phyloP scores from a whole-genome alignment of 768 basidiomycete genomes.

The Wakefieldia striispora region DNA sequence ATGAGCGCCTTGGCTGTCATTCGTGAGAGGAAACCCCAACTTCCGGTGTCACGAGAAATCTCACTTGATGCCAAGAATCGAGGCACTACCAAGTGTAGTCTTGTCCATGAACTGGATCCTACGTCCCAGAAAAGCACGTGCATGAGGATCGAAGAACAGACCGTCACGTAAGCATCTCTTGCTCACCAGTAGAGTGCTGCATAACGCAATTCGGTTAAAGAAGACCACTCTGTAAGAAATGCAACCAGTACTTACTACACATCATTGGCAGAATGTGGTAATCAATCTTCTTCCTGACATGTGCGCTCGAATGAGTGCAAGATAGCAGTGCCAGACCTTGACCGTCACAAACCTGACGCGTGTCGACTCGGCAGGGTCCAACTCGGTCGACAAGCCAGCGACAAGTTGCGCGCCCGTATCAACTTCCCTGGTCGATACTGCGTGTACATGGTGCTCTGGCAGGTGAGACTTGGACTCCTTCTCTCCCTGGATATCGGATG shows the following conservation, averaged over 20 bases:
- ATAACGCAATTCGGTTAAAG: neutral
- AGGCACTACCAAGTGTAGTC: constrained; percentile 62
- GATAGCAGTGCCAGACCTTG: no score
- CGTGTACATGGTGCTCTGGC: constrained; percentile 19
- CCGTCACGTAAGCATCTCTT: neutral
- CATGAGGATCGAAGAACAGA: neutral
- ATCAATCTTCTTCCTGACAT: constrained; percentile 58
- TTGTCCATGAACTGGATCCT: constrained; percentile 84
- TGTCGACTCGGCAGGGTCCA: constrained; percentile 52
- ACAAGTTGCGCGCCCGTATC: constrained; percentile 63
- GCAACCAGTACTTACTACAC: constrained; percentile 51
- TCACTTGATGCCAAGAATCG: constrained; percentile 70
- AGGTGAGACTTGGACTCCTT: neutral
- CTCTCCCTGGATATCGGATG: constrained; percentile 11
- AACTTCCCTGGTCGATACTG: constrained; percentile 43
- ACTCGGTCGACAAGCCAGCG: constrained; percentile 38
- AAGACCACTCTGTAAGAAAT: neutral
- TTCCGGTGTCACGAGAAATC: constrained; percentile 9
- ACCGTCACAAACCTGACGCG: constrained; percentile 44
- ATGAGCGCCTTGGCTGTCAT: constrained; percentile 52
- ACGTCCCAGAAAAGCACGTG: neutral
- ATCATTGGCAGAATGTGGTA: constrained; percentile 65
- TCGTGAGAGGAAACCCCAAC: neutral
- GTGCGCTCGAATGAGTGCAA: neutral
- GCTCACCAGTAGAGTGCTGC: constrained; percentile 55